These are phyloP conservation scores for Crucihimalaya himalaica DNA, from an alignment of 345 rosid species.

Conservation along the genomic window DNA sequence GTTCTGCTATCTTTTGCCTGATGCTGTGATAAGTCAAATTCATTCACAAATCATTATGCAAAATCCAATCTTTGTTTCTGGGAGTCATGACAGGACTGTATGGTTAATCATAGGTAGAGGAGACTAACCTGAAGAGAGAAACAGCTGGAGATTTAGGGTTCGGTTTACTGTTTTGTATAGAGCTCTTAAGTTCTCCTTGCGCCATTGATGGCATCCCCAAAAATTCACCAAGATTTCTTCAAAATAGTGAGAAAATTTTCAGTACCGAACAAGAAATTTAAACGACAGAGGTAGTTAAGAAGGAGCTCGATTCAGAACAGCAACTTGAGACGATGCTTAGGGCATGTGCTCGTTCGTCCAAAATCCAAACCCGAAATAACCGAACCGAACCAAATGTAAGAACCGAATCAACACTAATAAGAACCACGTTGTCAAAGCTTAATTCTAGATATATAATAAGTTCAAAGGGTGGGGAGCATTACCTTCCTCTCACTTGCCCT, in stretches of 20 bases:
- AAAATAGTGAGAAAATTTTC: not conserved
- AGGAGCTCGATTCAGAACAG: conserved; percentile 5
- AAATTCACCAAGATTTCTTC: not conserved
- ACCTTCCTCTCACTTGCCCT: conserved; percentile 98
- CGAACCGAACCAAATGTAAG: not conserved
- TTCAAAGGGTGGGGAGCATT: conserved; percentile 19
- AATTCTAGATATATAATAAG: not conserved
- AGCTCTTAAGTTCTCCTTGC: conserved; percentile 37
- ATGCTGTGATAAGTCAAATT: conserved; percentile 37
- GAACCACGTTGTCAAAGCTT: not conserved
- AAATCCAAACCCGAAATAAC: not conserved
- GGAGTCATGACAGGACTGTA: not conserved
- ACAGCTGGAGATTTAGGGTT: conserved; percentile 40
- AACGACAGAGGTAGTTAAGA: not conserved
- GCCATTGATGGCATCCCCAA: conserved; percentile 59
- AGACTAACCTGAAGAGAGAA: conserved; percentile 42
- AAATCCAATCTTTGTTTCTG: not conserved
- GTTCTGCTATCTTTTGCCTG: conserved; percentile 55
- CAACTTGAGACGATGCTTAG: no score
- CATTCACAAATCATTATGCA: not conserved
- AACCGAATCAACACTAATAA: not conserved
- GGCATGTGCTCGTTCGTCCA: no score
- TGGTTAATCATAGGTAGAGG: not conserved
- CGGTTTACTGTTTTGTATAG: conserved; percentile 28
- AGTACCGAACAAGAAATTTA: not conserved